phyloP scores from a whole-genome alignment of 768 basidiomycete species.

The Boletus vermiculosoides region DNA sequence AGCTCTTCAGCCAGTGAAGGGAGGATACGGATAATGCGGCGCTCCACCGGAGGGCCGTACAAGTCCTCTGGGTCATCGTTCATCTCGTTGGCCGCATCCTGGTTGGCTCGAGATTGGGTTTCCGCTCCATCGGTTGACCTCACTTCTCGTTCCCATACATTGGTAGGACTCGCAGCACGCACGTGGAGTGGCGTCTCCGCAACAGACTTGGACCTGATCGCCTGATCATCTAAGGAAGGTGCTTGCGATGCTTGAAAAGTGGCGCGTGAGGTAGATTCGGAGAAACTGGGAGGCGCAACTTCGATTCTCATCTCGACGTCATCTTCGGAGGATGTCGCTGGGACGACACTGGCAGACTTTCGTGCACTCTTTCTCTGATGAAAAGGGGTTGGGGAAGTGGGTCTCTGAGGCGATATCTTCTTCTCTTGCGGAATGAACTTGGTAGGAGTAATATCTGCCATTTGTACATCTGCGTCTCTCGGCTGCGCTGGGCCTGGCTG shows the following conservation, averaged over 20 bases:
- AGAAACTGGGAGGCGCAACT: not conserved
- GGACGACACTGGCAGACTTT: not conserved
- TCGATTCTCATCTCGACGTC: slow-evolving; percentile 18
- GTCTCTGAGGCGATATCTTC: not conserved
- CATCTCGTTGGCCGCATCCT: not conserved
- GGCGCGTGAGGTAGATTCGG: not conserved
- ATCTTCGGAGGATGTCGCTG: slow-evolving; percentile 1
- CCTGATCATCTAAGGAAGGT: not conserved
- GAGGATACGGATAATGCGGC: slow-evolving; percentile 26
- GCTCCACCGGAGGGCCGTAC: slow-evolving; percentile 29
- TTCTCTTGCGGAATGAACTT: not conserved
- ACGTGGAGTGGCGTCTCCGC: not conserved
- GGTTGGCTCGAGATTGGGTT: not conserved
- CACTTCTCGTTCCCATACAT: not conserved
- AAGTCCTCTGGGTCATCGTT: slow-evolving; percentile 28
- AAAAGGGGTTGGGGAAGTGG: not conserved
- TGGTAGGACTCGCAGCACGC: not conserved
- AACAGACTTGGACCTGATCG: not conserved
- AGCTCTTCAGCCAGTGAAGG: slow-evolving; percentile 27
- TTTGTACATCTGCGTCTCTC: slow-evolving; percentile 6
- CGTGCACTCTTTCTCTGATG: not conserved
- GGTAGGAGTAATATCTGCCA: not conserved
- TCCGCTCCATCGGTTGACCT: not conserved
- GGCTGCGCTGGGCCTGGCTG: not conserved
- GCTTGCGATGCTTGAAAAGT: not conserved